Conservation (phyloP, 2,329 filamentous ascomycete species). For the Microcyclospora tardicrescens region DNA sequence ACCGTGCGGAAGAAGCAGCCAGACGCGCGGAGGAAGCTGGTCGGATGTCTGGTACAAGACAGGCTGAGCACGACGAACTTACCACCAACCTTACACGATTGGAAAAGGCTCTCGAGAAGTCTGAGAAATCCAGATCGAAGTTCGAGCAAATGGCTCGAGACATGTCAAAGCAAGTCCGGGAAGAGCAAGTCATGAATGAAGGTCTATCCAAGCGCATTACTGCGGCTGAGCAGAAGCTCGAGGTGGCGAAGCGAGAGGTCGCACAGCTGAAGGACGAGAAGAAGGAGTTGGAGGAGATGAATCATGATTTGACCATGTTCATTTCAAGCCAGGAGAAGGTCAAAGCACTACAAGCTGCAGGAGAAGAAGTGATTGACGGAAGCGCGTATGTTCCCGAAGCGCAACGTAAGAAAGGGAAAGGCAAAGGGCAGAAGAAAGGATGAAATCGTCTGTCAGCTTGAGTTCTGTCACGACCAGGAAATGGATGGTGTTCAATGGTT, state of each 20-base stretch:
- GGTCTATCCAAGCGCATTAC: constrained; percentile 72
- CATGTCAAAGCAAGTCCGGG: constrained; percentile 62
- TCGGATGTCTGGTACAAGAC: constrained; percentile 38
- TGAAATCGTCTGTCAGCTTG: not conserved
- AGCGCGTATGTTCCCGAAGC: constrained; percentile 43
- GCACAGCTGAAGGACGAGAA: constrained; percentile 39
- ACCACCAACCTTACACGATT: constrained; percentile 50
- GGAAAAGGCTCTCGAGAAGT: constrained; percentile 59
- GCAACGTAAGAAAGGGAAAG: constrained; percentile 35
- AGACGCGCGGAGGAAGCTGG: constrained; percentile 35
- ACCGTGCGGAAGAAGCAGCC: constrained; percentile 51
- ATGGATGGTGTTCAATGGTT: too few relatives aligned
- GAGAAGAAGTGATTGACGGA: constrained; percentile 60
- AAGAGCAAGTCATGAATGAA: constrained; percentile 76
- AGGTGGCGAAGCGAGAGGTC: constrained; percentile 38
- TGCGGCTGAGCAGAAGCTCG: constrained; percentile 48
- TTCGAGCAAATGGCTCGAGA: constrained; percentile 63
- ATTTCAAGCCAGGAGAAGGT: constrained; percentile 75
- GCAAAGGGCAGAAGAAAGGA: constrained; percentile 32
- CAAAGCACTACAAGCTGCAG: constrained; percentile 45
- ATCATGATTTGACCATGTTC: constrained; percentile 76
- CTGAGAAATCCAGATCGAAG: constrained; percentile 55
- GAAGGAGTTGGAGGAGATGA: constrained; percentile 68
- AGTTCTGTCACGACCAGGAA: too few relatives aligned
- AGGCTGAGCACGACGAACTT: constrained; percentile 38